Base-by-base conservation (phyloP, 441 rosid genomes). In the Biscutella laevigata region DNA sequence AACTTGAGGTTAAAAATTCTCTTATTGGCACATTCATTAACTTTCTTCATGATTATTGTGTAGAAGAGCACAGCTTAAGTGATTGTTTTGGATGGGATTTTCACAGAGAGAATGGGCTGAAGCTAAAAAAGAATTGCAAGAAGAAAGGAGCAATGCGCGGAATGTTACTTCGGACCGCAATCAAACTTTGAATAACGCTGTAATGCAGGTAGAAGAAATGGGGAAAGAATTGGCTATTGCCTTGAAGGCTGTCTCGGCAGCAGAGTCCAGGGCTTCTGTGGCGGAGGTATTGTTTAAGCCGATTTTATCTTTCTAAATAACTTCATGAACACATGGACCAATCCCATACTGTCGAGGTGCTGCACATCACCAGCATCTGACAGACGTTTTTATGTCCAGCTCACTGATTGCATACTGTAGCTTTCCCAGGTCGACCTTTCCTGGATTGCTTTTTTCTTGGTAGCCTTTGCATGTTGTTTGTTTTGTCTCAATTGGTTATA, bases 91-190 rank as follows among this genome's bases (percentile, higher is more conserved):
- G 59, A 52, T 20, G 52, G 21, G 37, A 57, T 58, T 67, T 45
- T 45, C 62, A 53, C 64, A 94, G 99, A 82, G 79, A 69, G 99
- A 94, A 75, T 88, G 97, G 99, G 92, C 86, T 53, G 91, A 86
- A 70, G 95, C 90, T 39, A 94, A 84, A 78, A 80, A 69, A 52
- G 94, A 94, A 63, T 69, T 88, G 66, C 94, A 86, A 71, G 90
- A 78, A 70, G 97, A 81, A 73, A 75, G 83, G 46, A 83, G 80
- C 58, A 77, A 71, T 75, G 80, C 78, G 21, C 92, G 88, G 62
- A 70, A 51, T 54, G 79, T 83, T 43, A 71, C 70, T 54, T 69
- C 74, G 27, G 96, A 78, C 44, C 84, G 95, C 39, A 96, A 81
- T 27, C 82, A 75, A 61, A 75, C 78, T 17, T 59, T 86, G 67